Base-by-base conservation (phyloP, 257 asterid species). In the Solanum chaucha region DNA sequence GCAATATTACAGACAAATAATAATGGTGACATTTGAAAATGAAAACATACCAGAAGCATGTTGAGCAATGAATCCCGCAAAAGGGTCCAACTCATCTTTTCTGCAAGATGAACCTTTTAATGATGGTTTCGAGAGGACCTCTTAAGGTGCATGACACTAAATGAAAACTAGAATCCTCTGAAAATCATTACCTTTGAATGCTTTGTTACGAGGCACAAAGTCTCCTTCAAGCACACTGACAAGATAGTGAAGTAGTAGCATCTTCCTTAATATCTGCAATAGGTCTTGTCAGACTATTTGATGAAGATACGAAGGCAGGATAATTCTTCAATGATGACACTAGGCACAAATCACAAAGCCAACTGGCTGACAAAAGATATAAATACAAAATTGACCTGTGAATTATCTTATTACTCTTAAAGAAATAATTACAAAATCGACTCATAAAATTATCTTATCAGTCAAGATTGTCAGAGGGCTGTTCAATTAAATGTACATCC, bases 221-320 rank as follows among this genome's bases (percentile, higher is more conserved):
- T 94, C 99, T 84, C 92, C 93, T 89, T 96, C 98, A 85, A 96
- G 94, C 89, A 91, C 94, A 90, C 88, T 87, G 87, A 94, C 89
- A 85, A 96, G 98, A 91, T 96, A 95, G 86, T 94, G 98, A 88
- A 96, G 93, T 88, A 96, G 93, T 71, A 95, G 84, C 95, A 94
- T 90, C 88, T 90, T 93, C 90, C 93, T 94, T 89, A 95, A 89
- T 88, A 88, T 90, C 99, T 95, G 97, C 92, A 93, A 89, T 34
- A 82, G 84, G 86, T 58, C 59, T 30, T 59, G 35, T 22, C 38
- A 87, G 32, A 77, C 35, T 58, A 71, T 72, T 51, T 70, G 82
- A 48, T 86, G 44, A 64, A 44, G 73, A 48, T 72, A 81, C 19
- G 5, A 81, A 48, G 68, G 34, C 85, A 81, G 22, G 19, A 26